Evolutionary conservation across 2,329 filamentous ascomycete genomes (phyloP).

Genomic region (Pyricularia sp.): DNA sequence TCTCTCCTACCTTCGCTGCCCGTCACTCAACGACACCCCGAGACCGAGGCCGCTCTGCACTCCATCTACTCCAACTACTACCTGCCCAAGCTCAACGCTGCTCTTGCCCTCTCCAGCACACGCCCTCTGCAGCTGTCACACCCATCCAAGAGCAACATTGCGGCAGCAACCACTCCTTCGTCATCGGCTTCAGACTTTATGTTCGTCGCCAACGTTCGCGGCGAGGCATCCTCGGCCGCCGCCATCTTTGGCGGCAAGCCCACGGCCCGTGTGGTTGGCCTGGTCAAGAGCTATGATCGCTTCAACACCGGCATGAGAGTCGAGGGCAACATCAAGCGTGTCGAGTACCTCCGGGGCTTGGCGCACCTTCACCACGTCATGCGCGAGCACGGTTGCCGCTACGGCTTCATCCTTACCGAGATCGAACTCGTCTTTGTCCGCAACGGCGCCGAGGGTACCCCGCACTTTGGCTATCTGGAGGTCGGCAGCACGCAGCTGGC

Average conservation of each 20-base stretch:
- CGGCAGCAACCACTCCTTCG: conserved; percentile 28
- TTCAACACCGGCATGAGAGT: conserved; percentile 94
- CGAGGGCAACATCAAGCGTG: conserved; percentile 70
- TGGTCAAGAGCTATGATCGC: conserved; percentile 84
- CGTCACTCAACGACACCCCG: conserved; percentile 52
- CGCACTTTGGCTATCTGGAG: conserved; percentile 83
- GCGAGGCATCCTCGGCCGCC: conserved; percentile 41
- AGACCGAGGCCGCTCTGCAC: conserved; percentile 66
- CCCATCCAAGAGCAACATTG: conserved; percentile 21
- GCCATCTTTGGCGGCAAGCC: conserved; percentile 34
- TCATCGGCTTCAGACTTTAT: conserved; percentile 22
- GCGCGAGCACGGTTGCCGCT: conserved; percentile 85
- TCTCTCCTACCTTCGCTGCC: conserved; percentile 46
- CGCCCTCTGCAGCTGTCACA: conserved; percentile 43
- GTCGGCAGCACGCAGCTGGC: conserved; percentile 49
- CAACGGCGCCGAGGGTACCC: conserved; percentile 56
- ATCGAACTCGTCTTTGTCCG: conserved; percentile 88
- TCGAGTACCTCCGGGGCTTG: conserved; percentile 79
- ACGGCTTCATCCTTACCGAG: conserved; percentile 93
- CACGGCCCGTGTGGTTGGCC: conserved; percentile 37
- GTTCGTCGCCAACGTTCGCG: conserved; percentile 51
- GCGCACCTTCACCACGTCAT: conserved; percentile 80
- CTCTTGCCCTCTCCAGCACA: conserved; percentile 62
- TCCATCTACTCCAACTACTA: conserved; percentile 66
- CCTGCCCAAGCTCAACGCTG: conserved; percentile 75